Evolutionary conservation across 2,329 filamentous ascomycete genomes (phyloP).

Genomic region (Penicillium concentricum): DNA sequence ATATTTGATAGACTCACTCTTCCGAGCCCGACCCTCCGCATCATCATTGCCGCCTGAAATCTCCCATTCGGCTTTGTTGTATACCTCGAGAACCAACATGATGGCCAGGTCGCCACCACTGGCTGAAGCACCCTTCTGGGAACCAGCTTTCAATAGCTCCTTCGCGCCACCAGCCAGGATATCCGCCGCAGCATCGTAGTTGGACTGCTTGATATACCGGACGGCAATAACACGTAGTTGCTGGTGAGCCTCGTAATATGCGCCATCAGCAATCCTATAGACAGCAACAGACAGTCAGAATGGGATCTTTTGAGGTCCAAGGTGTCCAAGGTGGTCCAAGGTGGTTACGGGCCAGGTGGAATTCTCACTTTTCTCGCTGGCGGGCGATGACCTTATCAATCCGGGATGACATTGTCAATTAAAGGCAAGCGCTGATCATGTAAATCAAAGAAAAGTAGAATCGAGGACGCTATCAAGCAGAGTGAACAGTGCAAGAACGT

Average conservation of each 20-base stretch:
- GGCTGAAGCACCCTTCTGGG: constrained; percentile 84
- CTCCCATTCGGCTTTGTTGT: constrained; percentile 78
- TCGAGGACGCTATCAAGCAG: constrained; percentile 1
- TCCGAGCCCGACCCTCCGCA: constrained; percentile 64
- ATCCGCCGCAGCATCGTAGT: constrained; percentile 82
- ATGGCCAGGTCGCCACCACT: constrained; percentile 88
- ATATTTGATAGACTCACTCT: constrained; percentile 29
- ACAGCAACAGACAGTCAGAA: constrained; percentile 14
- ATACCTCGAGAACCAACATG: constrained; percentile 84
- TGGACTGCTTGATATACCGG: constrained; percentile 84
- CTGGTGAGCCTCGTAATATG: constrained; percentile 98
- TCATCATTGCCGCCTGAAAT: constrained; percentile 56
- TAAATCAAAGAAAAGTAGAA: not conserved
- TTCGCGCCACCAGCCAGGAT: constrained; percentile 81
- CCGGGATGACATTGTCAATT: constrained; percentile 39
- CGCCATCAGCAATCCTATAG: constrained; percentile 76
- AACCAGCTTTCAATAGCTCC: constrained; percentile 63
- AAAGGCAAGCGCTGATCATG: not conserved
- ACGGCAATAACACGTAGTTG: constrained; percentile 94
- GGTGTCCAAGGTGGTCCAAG: not conserved
- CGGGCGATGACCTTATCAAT: constrained; percentile 71
- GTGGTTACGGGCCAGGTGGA: not conserved
- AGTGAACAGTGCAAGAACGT: constrained; percentile 6
- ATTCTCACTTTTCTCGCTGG: constrained; percentile 70
- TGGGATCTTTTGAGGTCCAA: not conserved